phyloP scores from a whole-genome alignment of 2,329 filamentous ascomycete species.

The Hypoxylon sp. region DNA sequence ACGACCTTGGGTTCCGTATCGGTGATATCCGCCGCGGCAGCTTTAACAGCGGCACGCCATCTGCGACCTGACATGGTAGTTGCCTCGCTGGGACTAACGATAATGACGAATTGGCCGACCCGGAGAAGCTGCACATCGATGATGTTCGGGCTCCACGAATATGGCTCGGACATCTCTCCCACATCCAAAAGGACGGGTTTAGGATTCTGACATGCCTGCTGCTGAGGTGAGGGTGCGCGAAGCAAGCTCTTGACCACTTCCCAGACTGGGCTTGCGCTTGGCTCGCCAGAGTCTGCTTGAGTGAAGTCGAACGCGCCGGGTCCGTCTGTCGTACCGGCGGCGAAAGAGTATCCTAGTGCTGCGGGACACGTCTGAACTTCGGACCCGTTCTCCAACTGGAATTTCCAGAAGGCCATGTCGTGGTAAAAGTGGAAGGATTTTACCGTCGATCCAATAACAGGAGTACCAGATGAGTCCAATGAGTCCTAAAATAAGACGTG shows the following conservation, averaged over 20 bases:
- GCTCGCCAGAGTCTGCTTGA: slow-evolving; percentile 80
- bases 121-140: slow-evolving; percentile 88
- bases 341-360: slow-evolving; percentile 89
- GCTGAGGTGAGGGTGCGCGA: slow-evolving; percentile 76
- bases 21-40: slow-evolving; percentile 61
- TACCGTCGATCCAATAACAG: slow-evolving; percentile 75
- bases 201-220: slow-evolving; percentile 81
- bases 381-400: slow-evolving; percentile 79
- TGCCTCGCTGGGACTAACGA: slow-evolving; percentile 88
- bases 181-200: slow-evolving; percentile 92
- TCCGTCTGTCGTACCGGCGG: slow-evolving; percentile 89
- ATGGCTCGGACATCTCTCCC: slow-evolving; percentile 80
- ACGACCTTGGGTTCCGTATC: slow-evolving; percentile 76
- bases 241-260: slow-evolving; percentile 78
- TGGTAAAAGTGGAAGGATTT: slow-evolving; percentile 85
- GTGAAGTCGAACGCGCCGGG: slow-evolving; percentile 92
- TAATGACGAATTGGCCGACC: slow-evolving; percentile 85
- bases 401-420: slow-evolving; percentile 81
- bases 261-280: slow-evolving; percentile 83
- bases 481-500: slow-evolving; percentile 61
- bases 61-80: slow-evolving; percentile 92
- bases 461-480: slow-evolving; percentile 61
- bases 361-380: slow-evolving; percentile 83
- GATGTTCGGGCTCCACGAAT: slow-evolving; percentile 89
- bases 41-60: slow-evolving; percentile 80